Conservation (phyloP, 23 red algal species). For the Cyanidiococcus yangmingshanensis region DNA sequence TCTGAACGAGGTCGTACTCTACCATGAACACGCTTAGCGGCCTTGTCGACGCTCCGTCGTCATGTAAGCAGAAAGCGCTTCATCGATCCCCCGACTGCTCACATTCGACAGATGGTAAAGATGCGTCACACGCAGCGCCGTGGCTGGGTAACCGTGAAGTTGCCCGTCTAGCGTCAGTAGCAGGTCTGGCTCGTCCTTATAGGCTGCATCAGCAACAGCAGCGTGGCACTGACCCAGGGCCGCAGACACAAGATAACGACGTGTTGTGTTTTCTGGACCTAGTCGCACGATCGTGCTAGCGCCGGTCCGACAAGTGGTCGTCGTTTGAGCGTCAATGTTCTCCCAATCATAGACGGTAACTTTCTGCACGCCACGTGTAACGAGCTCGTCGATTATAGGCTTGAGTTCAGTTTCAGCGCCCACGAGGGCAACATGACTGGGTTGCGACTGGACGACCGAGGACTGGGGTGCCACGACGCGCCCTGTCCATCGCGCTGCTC, state of each 20-base stretch:
- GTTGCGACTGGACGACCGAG: not conserved
- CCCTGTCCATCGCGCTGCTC: not conserved
- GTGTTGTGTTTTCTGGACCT: not conserved
- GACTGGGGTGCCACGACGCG: not conserved
- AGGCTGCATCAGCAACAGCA: not conserved
- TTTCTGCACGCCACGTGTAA: not conserved
- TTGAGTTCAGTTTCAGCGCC: not conserved
- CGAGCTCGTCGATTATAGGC: not conserved
- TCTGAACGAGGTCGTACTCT: no score
- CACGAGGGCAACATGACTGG: not conserved
- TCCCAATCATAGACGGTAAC: not conserved
- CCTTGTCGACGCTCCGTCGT: conserved; percentile 1
- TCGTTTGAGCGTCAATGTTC: not conserved
- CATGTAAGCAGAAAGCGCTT: not conserved
- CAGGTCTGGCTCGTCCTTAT: not conserved
- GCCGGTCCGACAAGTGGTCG: not conserved
- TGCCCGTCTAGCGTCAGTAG: conserved; percentile 1
- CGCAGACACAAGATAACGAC: not conserved
- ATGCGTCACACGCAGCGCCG: conserved; percentile 14
- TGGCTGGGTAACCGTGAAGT: conserved; percentile 10
- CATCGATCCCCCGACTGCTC: not conserved
- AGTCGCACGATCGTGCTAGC: not conserved
- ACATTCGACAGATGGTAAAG: not conserved
- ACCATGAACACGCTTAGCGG: not conserved
- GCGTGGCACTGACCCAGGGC: not conserved